Conservation (phyloP, 2,329 filamentous ascomycete genomes). For the Diaporthe vaccinii region DNA sequence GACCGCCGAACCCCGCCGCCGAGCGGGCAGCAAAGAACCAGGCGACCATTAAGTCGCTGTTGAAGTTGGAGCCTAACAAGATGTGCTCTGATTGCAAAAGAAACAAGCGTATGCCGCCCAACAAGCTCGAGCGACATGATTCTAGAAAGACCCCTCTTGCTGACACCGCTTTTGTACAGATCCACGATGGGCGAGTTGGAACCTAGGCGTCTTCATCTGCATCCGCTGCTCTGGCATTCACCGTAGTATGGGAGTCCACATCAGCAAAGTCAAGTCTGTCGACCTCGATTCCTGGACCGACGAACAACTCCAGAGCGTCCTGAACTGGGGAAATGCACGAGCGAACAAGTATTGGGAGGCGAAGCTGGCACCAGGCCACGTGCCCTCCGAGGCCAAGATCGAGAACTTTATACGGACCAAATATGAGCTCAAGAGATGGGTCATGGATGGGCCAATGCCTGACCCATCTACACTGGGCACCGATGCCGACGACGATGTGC, state of each 20-base stretch:
- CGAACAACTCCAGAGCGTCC: constrained; percentile 92
- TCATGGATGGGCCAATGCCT: constrained; percentile 97
- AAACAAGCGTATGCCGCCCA: constrained; percentile 84
- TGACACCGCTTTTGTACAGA: constrained; percentile 66
- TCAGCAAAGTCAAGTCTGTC: constrained; percentile 97
- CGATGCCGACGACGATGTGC: constrained; percentile 87
- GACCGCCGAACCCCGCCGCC: constrained; percentile 81
- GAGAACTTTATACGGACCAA: constrained; percentile 99
- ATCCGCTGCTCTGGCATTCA: constrained; percentile 99
- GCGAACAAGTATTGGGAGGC: constrained; percentile 99
- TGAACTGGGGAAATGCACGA: constrained; percentile 95
- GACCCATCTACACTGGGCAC: constrained; percentile 89
- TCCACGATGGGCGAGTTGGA: constrained; percentile 99
- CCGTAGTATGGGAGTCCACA: constrained; percentile 98
- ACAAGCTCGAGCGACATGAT: not conserved
- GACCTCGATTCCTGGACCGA: constrained; percentile 99
- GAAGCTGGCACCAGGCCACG: constrained; percentile 90
- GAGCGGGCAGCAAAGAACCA: constrained; percentile 94
- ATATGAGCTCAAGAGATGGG: constrained; percentile 98
- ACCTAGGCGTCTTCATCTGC: constrained; percentile 96
- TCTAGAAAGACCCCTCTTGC: not conserved
- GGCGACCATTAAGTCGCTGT: constrained; percentile 90
- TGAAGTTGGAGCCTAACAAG: constrained; percentile 97
- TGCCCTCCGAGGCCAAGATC: constrained; percentile 96
- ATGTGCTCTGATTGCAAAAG: constrained; percentile 98